Conservation (phyloP, 768 basidiomycete genomes). For the Asterophora lycoperdoides region DNA sequence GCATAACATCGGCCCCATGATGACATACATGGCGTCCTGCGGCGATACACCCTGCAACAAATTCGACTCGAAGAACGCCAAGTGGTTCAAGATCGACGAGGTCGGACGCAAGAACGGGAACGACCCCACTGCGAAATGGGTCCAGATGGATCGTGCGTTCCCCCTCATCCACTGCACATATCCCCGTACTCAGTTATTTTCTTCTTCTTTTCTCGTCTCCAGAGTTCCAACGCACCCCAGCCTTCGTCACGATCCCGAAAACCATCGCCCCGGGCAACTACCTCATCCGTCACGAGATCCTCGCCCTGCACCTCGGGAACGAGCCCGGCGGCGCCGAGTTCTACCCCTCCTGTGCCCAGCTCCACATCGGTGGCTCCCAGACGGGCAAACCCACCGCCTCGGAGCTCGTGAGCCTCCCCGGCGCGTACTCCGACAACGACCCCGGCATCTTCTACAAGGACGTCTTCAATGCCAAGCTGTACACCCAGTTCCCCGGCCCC, state of each 20-base stretch:
- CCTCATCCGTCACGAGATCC: conserved; percentile 75
- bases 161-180: background rate
- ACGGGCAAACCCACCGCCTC: conserved; percentile 40
- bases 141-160: conserved; percentile 48
- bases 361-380: conserved; percentile 51
- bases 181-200: background rate
- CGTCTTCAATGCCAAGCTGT: conserved; percentile 32
- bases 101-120: conserved; percentile 32
- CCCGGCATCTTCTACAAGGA: conserved; percentile 64
- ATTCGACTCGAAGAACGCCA: conserved; percentile 52
- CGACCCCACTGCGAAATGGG: conserved; percentile 37
- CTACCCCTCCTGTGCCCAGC: conserved; percentile 67
- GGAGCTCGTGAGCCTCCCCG: conserved; percentile 65
- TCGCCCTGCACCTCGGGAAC: conserved; percentile 68
- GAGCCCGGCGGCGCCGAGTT: conserved; percentile 66
- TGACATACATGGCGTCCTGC: conserved; percentile 73
- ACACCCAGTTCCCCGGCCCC: conserved; percentile 54
- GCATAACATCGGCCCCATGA: conserved; percentile 61
- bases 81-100: conserved; percentile 75
- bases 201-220: background rate
- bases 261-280: conserved; percentile 66
- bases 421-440: conserved; percentile 66
- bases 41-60: conserved; percentile 51
- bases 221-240: conserved; percentile 37
- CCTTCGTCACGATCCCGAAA: conserved; percentile 40